Conservation (phyloP, 768 basidiomycete species). For the Suillus weaverae region DNA sequence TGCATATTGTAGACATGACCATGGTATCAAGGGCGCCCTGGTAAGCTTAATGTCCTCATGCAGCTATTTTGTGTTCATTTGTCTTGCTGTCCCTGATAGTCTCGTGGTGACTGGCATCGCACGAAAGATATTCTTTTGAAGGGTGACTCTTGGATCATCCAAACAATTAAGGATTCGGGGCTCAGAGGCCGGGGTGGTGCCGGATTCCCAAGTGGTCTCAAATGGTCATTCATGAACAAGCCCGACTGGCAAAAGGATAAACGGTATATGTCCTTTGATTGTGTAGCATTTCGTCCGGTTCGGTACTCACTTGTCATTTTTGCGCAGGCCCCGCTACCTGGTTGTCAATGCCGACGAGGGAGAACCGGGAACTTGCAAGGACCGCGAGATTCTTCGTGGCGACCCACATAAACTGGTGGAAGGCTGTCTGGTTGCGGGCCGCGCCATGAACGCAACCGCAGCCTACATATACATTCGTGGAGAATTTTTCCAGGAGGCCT, state of each 20-base stretch:
- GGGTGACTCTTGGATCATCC: slow-evolving; percentile 96
- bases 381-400: slow-evolving; percentile 95
- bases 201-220: slow-evolving; percentile 94
- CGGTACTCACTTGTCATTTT: background rate
- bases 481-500: slow-evolving; percentile 95
- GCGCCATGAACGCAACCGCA: slow-evolving; percentile 94
- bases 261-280: slow-evolving; percentile 44
- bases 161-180: slow-evolving; percentile 94
- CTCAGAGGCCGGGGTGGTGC: slow-evolving; percentile 95
- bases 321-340: slow-evolving; percentile 83
- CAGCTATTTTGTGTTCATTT: slow-evolving; percentile 2
- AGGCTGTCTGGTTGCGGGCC: slow-evolving; percentile 95
- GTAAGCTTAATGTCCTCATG: slow-evolving; percentile 42
- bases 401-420: slow-evolving; percentile 99
- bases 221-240: slow-evolving; percentile 99
- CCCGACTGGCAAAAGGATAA: slow-evolving; percentile 97
- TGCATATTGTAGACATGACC: slow-evolving; percentile 83
- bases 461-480: slow-evolving; percentile 99
- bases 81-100: slow-evolving; percentile 40
- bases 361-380: slow-evolving; percentile 98
- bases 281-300: background rate
- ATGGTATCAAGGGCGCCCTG: slow-evolving; percentile 89
- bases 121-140: slow-evolving; percentile 96
- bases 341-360: slow-evolving; percentile 99
- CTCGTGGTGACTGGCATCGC: slow-evolving; percentile 96